Base-by-base conservation (phyloP, 1,284 basidiomycete genomes). In the Cryptococcus sp. region DNA sequence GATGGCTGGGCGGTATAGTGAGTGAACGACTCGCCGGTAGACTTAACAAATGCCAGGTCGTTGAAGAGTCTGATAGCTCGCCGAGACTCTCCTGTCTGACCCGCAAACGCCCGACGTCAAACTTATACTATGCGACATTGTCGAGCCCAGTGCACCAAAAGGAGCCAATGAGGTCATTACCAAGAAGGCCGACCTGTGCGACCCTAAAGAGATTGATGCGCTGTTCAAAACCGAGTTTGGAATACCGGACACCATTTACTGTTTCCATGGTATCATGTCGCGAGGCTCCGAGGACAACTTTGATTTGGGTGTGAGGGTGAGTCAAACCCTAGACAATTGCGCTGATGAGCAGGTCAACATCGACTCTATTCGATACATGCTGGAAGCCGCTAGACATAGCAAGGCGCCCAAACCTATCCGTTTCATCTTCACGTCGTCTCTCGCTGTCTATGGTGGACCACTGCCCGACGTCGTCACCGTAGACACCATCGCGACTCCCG, bases 401-500 rank as follows among this genome's bases (percentile, higher is more conserved):
- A 41, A 60, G 13, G 55, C 60, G 3, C 57, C 62, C 52, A 54
- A 67, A 22, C 69, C 73, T 8, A 65, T 84, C 68, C 83, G 83
- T 63, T 85, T 86, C 77, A 81, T 87, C 64, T 86, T 85, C 74
- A 82, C 85, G 0, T 86, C 85, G 0, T 85, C 83, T 3, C 77
- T 86, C n/a, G 85, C 85, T 27, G 85, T 86, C 1, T 86, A 85
- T 67, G 85, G 85, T 58, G 85, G 85, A 4, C 82, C 83, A 58
- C 73, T 85, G n/a, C 84, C 84, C 10, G 75, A 82, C 16, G 71
- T 84, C 25, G 78, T 85, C 20, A 78, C 76, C 4, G 79, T 82
- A 10, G 73, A 79, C 17, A 85, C 84, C 3, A 82, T 84, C 54
- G 81, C 85, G 8, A 84, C 82, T 0, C 85, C 85, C 15, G 81